A percentile compares a stretch with the other conserved stretches of the same genome.
phyloP scores from a whole-genome alignment of 2,329 filamentous ascomycete species.

The Bipolaris sorokiniana region DNA sequence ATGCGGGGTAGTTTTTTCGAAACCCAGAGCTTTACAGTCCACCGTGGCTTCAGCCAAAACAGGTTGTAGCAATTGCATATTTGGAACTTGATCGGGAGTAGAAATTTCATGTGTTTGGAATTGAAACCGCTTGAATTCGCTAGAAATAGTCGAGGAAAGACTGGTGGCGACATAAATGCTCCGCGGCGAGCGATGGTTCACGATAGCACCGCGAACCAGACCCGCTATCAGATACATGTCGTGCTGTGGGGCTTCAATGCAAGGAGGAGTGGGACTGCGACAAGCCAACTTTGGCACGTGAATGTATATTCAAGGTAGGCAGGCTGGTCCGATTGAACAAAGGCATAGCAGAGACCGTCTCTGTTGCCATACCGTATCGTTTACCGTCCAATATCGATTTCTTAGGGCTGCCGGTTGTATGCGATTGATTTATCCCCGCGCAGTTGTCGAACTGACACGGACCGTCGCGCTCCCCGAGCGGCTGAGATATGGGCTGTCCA shows the following conservation, averaged over 20 bases:
- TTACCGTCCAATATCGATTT: constrained; percentile 20
- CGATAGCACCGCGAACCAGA: constrained; percentile 5
- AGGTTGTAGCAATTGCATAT: constrained; percentile 9
- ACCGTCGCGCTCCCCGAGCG: constrained; percentile 29
- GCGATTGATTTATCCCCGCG: constrained; percentile 12
- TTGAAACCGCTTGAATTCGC: constrained; percentile 13
- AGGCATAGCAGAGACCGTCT: constrained; percentile 30
- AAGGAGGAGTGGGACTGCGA: constrained; percentile 18
- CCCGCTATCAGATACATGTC: constrained; percentile 6
- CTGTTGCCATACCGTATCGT: constrained; percentile 15
- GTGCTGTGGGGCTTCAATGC: constrained; percentile 14
- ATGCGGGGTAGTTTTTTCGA: constrained; percentile 28
- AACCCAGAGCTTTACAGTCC: constrained; percentile 16
- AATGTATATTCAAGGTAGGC: constrained; percentile 20
- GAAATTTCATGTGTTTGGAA: constrained; percentile 13
- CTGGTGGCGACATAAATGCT: constrained; percentile 13
- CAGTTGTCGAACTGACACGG: constrained; percentile 29
- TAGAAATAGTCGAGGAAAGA: constrained; percentile 4
- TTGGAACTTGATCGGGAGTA: constrained; percentile 5
- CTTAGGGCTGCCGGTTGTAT: constrained; percentile 19
- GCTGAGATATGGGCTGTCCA: constrained; percentile 22
- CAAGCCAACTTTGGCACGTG: constrained; percentile 15
- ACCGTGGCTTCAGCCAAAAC: constrained; percentile 20
- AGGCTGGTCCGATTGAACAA: constrained; percentile 34
- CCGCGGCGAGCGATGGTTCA: constrained; percentile 3